Conservation (phyloP, 495 filamentous ascomycete species). For the Penicillium salamii region DNA sequence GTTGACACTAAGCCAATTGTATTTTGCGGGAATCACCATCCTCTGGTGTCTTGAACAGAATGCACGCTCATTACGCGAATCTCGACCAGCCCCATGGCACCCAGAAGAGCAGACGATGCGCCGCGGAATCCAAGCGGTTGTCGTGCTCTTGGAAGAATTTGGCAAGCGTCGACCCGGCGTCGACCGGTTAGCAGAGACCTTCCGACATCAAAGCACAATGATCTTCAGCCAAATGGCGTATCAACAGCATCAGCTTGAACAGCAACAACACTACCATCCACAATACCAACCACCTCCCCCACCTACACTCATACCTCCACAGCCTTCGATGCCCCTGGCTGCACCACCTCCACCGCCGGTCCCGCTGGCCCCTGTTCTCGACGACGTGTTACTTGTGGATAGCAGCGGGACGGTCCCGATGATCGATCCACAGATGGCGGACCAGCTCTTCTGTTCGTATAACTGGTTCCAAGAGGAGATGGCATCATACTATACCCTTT, state of each 20-base stretch:
- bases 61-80: constrained; percentile 42
- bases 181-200: constrained; percentile 44
- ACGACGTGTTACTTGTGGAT: constrained; percentile 41
- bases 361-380: constrained; percentile 42
- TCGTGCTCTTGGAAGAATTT: constrained; percentile 50
- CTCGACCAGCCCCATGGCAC: constrained; percentile 35
- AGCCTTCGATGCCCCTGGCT: constrained; percentile 19
- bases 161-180: constrained; percentile 47
- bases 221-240: constrained; percentile 47
- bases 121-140: constrained; percentile 42
- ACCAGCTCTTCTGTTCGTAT: constrained; percentile 42
- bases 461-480: constrained; percentile 48
- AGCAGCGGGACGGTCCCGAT: constrained; percentile 32
- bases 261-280: constrained; percentile 23
- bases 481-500: constrained; percentile 45
- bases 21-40: constrained; percentile 50
- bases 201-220: constrained; percentile 43
- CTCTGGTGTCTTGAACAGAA: constrained; percentile 49
- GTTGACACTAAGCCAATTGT: constrained; percentile 52
- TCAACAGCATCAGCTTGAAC: constrained; percentile 29
- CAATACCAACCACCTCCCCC: constrained; percentile 19
- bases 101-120: constrained; percentile 48
- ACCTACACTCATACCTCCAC: constrained; percentile 21
- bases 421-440: constrained; percentile 41
- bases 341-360: constrained; percentile 34